Percentiles rank a stretch among this genome's conserved stretches.
phyloP scores from a whole-genome alignment of 805 yeast species.

The Wickerhamiella lipophila region DNA sequence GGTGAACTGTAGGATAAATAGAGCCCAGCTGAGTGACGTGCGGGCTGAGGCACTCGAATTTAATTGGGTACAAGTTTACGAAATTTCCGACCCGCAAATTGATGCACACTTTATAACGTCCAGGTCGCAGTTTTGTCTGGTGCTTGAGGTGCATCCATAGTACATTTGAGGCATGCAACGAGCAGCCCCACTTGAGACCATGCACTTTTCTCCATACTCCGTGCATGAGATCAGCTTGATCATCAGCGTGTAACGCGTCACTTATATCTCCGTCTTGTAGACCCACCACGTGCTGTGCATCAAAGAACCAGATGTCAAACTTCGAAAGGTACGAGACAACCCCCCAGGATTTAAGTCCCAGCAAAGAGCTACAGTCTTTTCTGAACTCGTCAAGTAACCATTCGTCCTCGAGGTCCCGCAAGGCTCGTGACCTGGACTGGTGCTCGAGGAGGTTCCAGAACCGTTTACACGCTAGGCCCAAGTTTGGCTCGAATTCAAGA shows the following conservation, averaged over 20 bases:
- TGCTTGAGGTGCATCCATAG: conserved; percentile 15
- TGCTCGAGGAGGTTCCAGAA: conserved; percentile 16
- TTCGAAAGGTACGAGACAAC: conserved; percentile 16
- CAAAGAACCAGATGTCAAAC: conserved; percentile 20
- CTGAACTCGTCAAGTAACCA: conserved; percentile 16
- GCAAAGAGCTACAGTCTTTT: conserved; percentile 12
- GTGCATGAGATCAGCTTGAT: conserved; percentile 1
- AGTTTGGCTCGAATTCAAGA: conserved; percentile 12
- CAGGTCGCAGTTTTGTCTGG: conserved; percentile 16
- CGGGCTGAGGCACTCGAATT: conserved; percentile 14
- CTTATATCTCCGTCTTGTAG: conserved; percentile 7
- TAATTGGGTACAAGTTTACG: conserved; percentile 14
- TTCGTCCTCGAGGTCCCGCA: conserved; percentile 2
- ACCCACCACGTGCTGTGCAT: conserved; percentile 15
- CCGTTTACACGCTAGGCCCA: conserved; percentile 16
- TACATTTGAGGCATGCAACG: conserved; percentile 16
- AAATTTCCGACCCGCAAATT: conserved; percentile 15
- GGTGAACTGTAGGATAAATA: conserved; percentile 8
- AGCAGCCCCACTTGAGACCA: conserved; percentile 14
- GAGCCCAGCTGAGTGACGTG: conserved; percentile 14
- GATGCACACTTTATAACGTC: conserved; percentile 16
- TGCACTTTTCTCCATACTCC: conserved; percentile 14
- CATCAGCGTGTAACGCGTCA: conserved; percentile 1
- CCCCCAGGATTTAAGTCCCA: conserved; percentile 18
- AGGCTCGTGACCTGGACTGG: conserved; percentile 3